A percentile compares a stretch with the other conserved stretches of the same genome.
These are phyloP conservation scores for Nigrospora osmanthi DNA, from an alignment of 2,329 filamentous ascomycete species.

Conservation along the genomic window DNA sequence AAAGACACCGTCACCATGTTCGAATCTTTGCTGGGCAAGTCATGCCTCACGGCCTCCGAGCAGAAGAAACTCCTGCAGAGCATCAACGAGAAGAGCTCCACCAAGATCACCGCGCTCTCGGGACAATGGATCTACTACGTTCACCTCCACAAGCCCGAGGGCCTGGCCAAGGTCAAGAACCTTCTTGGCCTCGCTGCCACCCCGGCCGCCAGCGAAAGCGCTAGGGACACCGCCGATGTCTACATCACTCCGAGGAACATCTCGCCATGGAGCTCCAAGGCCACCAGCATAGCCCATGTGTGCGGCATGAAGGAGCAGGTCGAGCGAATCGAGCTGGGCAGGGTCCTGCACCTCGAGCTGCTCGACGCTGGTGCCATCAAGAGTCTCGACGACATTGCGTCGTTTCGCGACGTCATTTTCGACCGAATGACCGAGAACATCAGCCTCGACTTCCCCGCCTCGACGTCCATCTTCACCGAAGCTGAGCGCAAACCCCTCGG, in stretches of 20 bases:
- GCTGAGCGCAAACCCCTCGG: conserved; percentile 54
- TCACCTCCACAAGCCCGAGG: conserved; percentile 40
- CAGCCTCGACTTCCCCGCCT: conserved; percentile 56
- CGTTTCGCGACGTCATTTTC: conserved; percentile 65
- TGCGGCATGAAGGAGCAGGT: conserved; percentile 68
- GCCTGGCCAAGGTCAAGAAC: conserved; percentile 34
- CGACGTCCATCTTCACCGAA: conserved; percentile 73
- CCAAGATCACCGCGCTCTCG: conserved; percentile 37
- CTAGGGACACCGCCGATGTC: conserved; percentile 42
- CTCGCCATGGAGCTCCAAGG: conserved; percentile 96
- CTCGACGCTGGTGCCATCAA: conserved; percentile 31
- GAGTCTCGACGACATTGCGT: conserved; percentile 39
- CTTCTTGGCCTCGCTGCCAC: conserved; percentile 31
- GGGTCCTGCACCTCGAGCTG: conserved; percentile 64
- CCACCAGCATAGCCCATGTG: conserved; percentile 86
- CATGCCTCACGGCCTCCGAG: conserved; percentile 8
- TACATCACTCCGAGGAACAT: conserved; percentile 77
- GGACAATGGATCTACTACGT: conserved; percentile 61
- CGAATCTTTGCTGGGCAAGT: conserved; percentile 6
- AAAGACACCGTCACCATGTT: conserved; percentile 3
- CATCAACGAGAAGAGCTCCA: conserved; percentile 28
- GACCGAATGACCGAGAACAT: conserved; percentile 96
- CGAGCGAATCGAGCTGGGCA: conserved; percentile 78
- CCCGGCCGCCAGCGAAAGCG: conserved; percentile 10
- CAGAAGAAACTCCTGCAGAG: conserved; percentile 34